Conservation (phyloP, 768 basidiomycete species). For the Cystobasidium onofrii region DNA sequence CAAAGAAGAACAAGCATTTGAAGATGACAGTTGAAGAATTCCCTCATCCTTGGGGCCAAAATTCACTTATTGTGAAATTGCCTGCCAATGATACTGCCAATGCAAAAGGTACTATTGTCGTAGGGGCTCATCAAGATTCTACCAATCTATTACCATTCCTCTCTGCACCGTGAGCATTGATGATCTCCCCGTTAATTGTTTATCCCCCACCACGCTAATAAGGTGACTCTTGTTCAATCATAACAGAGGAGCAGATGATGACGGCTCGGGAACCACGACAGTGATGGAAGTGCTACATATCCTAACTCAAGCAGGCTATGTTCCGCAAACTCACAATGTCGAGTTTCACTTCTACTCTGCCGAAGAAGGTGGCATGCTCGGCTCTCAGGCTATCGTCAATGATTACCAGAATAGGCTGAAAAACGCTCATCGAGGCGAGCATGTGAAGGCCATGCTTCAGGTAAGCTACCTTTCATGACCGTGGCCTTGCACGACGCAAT, state of each 20-base stretch:
- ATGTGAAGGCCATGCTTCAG: constrained; percentile 23
- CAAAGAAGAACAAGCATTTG: constrained; percentile 20
- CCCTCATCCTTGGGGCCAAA: constrained; percentile 43
- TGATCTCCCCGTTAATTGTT: too few relatives aligned
- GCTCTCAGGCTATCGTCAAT: constrained; percentile 18
- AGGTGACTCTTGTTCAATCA: neutral
- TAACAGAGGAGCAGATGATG: constrained; percentile 46
- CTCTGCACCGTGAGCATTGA: constrained; percentile 45
- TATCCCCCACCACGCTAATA: too few relatives aligned
- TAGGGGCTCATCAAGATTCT: constrained; percentile 47
- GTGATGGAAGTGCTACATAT: constrained; percentile 45
- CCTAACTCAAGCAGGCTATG: constrained; percentile 43
- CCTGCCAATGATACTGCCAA: constrained; percentile 35
- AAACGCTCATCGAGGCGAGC: neutral
- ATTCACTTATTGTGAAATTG: constrained; percentile 46
- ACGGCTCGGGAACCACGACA: constrained; percentile 46
- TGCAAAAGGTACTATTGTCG: constrained; percentile 39
- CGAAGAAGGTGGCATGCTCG: constrained; percentile 34
- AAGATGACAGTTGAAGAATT: constrained; percentile 42
- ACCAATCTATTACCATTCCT: constrained; percentile 49
- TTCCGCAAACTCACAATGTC: constrained; percentile 44
- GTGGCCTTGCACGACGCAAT: too few relatives aligned
- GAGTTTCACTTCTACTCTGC: constrained; percentile 47
- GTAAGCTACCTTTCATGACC: too few relatives aligned
- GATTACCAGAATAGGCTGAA: neutral